Evolutionary conservation across 1,284 basidiomycete genomes (phyloP).

Genomic region (Vanrija pseudolonga): DNA sequence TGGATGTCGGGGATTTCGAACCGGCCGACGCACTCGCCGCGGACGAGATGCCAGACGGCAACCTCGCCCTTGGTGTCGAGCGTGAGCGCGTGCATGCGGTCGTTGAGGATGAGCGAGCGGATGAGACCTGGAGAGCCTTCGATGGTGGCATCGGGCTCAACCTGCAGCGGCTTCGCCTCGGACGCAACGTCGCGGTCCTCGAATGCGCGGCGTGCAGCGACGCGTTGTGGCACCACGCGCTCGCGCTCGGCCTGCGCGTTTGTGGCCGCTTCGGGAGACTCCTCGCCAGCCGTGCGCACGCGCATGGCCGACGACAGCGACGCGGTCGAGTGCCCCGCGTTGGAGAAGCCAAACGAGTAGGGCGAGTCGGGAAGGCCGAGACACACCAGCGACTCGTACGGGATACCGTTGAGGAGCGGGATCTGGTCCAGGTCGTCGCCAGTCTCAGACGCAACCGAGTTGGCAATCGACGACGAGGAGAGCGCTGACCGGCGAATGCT

Average conservation of each 20-base stretch:
- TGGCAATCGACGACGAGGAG: conserved; percentile 28
- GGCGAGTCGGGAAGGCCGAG: conserved; percentile 72
- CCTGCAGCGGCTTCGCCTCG: conserved; percentile 66
- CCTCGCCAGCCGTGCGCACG: conserved; percentile 7
- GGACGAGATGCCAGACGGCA: conserved; percentile 87
- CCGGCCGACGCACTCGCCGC: conserved; percentile 69
- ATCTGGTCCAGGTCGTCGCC: conserved; percentile 11
- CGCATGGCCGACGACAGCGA: conserved; percentile 59
- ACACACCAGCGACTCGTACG: conserved; percentile 72
- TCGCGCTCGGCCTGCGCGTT: background rate
- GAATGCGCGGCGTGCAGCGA: conserved; percentile 57
- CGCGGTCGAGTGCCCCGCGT: conserved; percentile 59
- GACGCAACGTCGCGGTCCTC: conserved; percentile 76
- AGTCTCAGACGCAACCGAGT: conserved; percentile 29
- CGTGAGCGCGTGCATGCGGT: conserved; percentile 85
- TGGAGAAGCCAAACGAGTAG: conserved; percentile 53
- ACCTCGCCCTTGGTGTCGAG: conserved; percentile 81
- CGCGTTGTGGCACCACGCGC: conserved; percentile 2
- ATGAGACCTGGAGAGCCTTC: conserved; percentile 78
- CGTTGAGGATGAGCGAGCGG: conserved; percentile 77
- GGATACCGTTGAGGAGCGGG: conserved; percentile 59
- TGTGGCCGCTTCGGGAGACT: conserved; percentile 14
- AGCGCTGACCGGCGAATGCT: conserved; percentile 10
- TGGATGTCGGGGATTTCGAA: conserved; percentile 65
- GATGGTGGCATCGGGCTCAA: conserved; percentile 66